Evolutionary conservation across 2,329 filamentous ascomycete genomes (phyloP), one percentile per base, ranked within the genome.

Genomic region (Stemphylium vesicarium): DNA sequence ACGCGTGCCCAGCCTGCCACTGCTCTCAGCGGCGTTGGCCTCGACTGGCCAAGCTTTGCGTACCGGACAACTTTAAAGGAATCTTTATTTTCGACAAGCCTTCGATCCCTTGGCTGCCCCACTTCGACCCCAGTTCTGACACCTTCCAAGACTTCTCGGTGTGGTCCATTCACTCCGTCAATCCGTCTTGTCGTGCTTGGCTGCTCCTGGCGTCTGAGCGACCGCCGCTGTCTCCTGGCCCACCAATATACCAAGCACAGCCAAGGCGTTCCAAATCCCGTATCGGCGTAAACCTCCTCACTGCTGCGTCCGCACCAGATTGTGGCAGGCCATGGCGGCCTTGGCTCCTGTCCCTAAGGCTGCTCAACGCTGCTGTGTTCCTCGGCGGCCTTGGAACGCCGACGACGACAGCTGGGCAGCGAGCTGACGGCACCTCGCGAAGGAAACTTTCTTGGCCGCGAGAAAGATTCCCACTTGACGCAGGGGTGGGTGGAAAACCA

Each of bases 11-110:
- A 68, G 64, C 50, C 58, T 55, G 59, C 58, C 57, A 47, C 56
- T 56, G 47, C 35, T 52, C 41, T 53, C 31, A 50, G 59, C 60
- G 51, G 65, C 58, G 53, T 48, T 56, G 53, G 59, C 58, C 53
- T 53, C 62, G 50, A 60, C 60, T 60, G 51, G 62, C 69, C 68
- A 70, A 69, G 69, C 62, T 65, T 67, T 66, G 52, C 47, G 50
- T 48, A 62, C 66, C 64, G 68, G 60, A 48, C 63, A 70, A 71
- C 65, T 62, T 67, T 68, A 71, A 67, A 68, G 67, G 53, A 65
- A 69, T 69, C 64, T 67, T 70, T 69, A 68, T 65, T 58, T 52
- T 60, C 38, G 66, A 73, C 71, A 73, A 73, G 71, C 70, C 70
- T 73, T 71, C 55, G 54, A 60, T 57, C 45, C 48, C 69, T 72